Percentiles rank a stretch among this genome's conserved stretches.
These are phyloP conservation scores for Mycena floridula DNA, from an alignment of 768 basidiomycete genomes.

Conservation along the genomic window DNA sequence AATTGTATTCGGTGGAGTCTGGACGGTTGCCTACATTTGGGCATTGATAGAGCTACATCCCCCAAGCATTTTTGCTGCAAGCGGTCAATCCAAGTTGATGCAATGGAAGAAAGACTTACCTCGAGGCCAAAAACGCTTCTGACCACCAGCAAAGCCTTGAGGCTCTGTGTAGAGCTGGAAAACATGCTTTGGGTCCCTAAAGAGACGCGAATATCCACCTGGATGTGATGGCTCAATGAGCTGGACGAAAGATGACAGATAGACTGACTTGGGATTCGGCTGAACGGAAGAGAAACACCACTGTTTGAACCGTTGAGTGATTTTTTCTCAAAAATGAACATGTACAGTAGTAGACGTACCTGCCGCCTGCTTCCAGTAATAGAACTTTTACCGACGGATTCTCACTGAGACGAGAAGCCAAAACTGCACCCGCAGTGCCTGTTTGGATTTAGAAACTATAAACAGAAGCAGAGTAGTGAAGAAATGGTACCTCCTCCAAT, in stretches of 20 bases:
- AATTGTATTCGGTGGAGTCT: background rate
- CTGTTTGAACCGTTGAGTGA: too few relatives aligned
- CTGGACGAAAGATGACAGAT: background rate
- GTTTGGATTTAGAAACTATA: conserved; percentile 5
- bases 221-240: too few relatives aligned
- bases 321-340: background rate
- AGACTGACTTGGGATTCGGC: conserved; percentile 29
- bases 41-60: conserved; percentile 71
- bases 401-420: conserved; percentile 54
- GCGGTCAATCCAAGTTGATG: background rate
- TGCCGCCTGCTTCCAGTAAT: conserved; percentile 54
- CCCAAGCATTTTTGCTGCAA: conserved; percentile 58
- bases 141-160: conserved; percentile 35
- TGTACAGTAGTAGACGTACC: conserved; percentile 28
- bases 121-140: conserved; percentile 56
- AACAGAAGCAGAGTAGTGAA: too few relatives aligned
- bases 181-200: conserved; percentile 36
- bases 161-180: conserved; percentile 53
- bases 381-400: conserved; percentile 47
- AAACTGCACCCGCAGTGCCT: conserved; percentile 59
- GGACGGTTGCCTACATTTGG: conserved; percentile 25
- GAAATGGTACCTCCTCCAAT: conserved; percentile 46
- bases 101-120: conserved; percentile 29
- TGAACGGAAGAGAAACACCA: conserved; percentile 32
- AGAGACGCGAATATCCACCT: conserved; percentile 33